These are phyloP conservation scores for Cephaloascus albidus DNA, from an alignment of 805 yeast species.

Conservation along the genomic window DNA sequence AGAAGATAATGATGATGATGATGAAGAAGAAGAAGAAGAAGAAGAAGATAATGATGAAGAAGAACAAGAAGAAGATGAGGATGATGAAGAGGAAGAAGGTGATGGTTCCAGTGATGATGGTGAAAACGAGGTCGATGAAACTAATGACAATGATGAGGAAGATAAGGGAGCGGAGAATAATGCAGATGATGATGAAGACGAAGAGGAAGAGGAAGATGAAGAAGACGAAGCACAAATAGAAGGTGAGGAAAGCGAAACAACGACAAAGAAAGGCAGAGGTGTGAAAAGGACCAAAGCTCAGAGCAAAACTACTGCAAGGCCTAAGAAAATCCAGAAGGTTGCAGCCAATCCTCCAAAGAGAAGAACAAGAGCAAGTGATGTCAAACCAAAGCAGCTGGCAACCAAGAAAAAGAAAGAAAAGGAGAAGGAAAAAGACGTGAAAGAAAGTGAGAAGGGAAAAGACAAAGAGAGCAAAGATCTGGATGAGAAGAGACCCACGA, in stretches of 20 bases:
- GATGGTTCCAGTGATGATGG: constrained; percentile 7
- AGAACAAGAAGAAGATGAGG: constrained; percentile 6
- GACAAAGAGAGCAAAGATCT: constrained; percentile 3
- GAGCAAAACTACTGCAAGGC: not conserved
- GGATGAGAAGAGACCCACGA: constrained; percentile 10
- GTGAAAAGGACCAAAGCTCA: not conserved
- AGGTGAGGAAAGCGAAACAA: constrained; percentile 3
- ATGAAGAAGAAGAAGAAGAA: not conserved
- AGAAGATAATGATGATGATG: constrained; percentile 1
- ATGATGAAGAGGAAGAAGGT: constrained; percentile 6
- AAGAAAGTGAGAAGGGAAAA: constrained; percentile 1
- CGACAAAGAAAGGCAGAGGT: constrained; percentile 2
- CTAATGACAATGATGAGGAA: constrained; percentile 1
- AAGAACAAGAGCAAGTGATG: not conserved
- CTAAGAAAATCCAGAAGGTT: not conserved
- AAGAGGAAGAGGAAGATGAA: constrained; percentile 2
- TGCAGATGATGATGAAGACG: constrained; percentile 5
- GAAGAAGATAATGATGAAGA: constrained; percentile 3
- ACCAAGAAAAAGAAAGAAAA: not conserved
- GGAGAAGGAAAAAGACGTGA: not conserved
- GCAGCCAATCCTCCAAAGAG: not conserved
- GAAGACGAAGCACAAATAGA: constrained; percentile 4
- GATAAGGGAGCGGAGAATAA: not conserved
- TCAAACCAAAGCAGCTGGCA: not conserved
- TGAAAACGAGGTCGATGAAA: constrained; percentile 6